These are phyloP conservation scores for Cyberlindnera xylosilytica DNA, from an alignment of 805 yeast genomes.

Conservation along the genomic window DNA sequence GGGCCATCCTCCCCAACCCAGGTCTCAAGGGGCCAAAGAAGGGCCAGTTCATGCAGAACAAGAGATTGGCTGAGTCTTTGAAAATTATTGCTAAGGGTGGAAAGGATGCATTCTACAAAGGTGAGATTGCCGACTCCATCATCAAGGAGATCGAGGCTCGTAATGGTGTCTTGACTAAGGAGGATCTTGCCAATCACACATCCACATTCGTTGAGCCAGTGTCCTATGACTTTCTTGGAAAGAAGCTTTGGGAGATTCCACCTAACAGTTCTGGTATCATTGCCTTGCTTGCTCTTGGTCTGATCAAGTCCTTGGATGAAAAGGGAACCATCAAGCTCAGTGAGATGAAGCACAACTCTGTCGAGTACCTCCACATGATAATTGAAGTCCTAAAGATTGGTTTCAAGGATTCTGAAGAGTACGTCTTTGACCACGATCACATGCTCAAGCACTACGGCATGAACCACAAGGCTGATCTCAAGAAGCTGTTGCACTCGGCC, in stretches of 20 bases:
- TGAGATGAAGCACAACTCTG: constrained; percentile 57
- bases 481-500: constrained; percentile 40
- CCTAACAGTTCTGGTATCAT: constrained; percentile 83
- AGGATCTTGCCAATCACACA: constrained; percentile 56
- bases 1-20: constrained; percentile 36
- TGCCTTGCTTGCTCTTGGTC: constrained; percentile 67
- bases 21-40: constrained; percentile 46
- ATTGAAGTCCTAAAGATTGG: constrained; percentile 70
- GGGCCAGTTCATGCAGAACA: constrained; percentile 58
- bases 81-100: constrained; percentile 53
- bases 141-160: constrained; percentile 46
- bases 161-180: constrained; percentile 54
- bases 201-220: constrained; percentile 69
- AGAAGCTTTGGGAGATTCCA: constrained; percentile 74
- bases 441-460: constrained; percentile 30
- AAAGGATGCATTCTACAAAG: constrained; percentile 65
- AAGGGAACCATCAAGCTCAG: constrained; percentile 41
- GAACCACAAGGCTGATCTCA: constrained; percentile 29
- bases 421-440: constrained; percentile 60
- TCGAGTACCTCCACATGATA: constrained; percentile 65
- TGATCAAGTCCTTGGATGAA: constrained; percentile 52
- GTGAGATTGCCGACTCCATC: constrained; percentile 65
- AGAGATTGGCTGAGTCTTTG: constrained; percentile 50
- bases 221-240: constrained; percentile 46
- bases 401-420: constrained; percentile 72